These are phyloP conservation scores for Aspergillus ellipticus DNA, from an alignment of 495 filamentous ascomycete species.

Conservation along the genomic window DNA sequence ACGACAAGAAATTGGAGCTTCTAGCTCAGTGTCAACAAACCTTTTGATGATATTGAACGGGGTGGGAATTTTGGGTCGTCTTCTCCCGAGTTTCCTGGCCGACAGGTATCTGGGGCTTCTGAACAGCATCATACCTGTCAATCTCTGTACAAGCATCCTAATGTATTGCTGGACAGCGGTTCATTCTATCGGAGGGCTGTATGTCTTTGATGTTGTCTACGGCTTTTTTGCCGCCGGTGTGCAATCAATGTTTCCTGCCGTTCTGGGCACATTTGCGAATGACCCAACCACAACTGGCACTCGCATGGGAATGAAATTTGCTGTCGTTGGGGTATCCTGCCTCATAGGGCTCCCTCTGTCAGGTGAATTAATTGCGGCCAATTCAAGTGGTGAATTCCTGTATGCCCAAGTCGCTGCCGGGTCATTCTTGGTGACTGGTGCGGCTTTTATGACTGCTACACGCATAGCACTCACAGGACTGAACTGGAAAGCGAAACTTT, in stretches of 20 bases:
- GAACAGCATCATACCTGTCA: constrained; percentile 48
- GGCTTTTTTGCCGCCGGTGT: constrained; percentile 55
- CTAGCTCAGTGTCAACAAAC: constrained; percentile 39
- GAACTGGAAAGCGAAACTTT: too few relatives aligned
- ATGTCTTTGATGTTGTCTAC: constrained; percentile 55
- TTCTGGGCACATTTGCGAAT: constrained; percentile 50
- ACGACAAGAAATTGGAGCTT: constrained; percentile 47
- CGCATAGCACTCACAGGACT: too few relatives aligned
- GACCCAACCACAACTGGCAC: constrained; percentile 61
- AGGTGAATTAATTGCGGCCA: too few relatives aligned
- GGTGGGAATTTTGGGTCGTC: constrained; percentile 53
- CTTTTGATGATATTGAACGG: constrained; percentile 65
- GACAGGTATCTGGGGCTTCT: constrained; percentile 52
- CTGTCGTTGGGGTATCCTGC: constrained; percentile 53
- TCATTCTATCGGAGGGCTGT: constrained; percentile 38
- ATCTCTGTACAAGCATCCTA: constrained; percentile 38
- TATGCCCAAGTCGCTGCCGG: too few relatives aligned
- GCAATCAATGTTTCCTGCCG: constrained; percentile 56
- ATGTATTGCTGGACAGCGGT: constrained; percentile 58
- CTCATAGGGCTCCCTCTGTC: too few relatives aligned
- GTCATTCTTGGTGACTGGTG: too few relatives aligned
- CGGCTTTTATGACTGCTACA: too few relatives aligned
- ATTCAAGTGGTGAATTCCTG: too few relatives aligned
- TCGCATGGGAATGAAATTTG: constrained; percentile 70
- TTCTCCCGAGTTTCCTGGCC: constrained; percentile 56